Evolutionary conservation across 495 filamentous ascomycete genomes (phyloP).

Genomic region (Copromyces sp.): DNA sequence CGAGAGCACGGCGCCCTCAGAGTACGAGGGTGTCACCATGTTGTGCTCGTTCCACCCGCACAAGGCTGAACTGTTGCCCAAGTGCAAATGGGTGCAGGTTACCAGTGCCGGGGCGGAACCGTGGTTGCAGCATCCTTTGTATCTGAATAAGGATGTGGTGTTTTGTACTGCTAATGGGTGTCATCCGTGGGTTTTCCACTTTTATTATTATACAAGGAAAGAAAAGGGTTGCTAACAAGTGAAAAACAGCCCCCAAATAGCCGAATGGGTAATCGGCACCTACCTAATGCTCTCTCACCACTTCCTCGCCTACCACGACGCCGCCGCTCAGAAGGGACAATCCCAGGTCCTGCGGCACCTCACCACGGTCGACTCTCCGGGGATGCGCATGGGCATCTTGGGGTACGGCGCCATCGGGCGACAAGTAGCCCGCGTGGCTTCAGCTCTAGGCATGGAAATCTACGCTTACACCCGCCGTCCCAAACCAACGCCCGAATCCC

Average conservation of each 20-base stretch:
- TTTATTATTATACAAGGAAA: background rate
- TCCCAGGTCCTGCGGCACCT: background rate
- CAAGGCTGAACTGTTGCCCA: conserved; percentile 14
- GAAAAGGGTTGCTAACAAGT: background rate
- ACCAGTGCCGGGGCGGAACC: conserved; percentile 22
- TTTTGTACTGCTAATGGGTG: conserved; percentile 26
- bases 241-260: conserved; percentile 26
- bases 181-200: conserved; percentile 8
- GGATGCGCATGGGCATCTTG: conserved; percentile 47
- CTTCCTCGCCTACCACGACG: background rate
- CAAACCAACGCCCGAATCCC: conserved; percentile 41
- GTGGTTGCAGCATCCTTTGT: conserved; percentile 20
- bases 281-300: conserved; percentile 27
- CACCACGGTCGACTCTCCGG: conserved; percentile 18
- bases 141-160: conserved; percentile 16
- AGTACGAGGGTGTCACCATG: conserved; percentile 22
- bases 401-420: conserved; percentile 73
- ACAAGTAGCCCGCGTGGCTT: conserved; percentile 58
- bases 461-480: conserved; percentile 70
- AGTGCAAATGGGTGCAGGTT: conserved; percentile 25
- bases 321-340: background rate
- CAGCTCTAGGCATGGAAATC: conserved; percentile 69
- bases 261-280: conserved; percentile 35
- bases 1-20: background rate
- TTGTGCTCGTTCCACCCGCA: conserved; percentile 11